Conservation (phyloP, 2,329 filamentous ascomycete species). For the Bipolaris sorokiniana region DNA sequence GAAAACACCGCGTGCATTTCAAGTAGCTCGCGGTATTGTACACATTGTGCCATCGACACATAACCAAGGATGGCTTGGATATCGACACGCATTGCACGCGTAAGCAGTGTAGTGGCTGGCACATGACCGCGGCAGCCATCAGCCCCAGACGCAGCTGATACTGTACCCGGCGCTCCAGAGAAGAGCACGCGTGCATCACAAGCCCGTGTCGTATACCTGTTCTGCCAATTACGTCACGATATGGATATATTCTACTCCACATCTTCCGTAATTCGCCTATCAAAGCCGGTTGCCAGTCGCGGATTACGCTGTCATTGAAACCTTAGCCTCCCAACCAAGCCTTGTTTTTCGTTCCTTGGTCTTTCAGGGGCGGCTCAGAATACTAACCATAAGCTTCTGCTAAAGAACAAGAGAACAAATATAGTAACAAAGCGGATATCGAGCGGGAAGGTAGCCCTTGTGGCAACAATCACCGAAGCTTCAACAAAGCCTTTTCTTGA, state of each 20-base stretch:
- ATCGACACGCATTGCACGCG: background rate
- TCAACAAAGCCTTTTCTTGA: no score
- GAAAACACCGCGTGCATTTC: background rate
- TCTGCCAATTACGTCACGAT: background rate
- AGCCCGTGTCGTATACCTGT: background rate
- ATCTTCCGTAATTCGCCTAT: background rate
- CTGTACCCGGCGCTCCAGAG: background rate
- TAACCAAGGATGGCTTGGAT: background rate
- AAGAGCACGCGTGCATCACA: background rate
- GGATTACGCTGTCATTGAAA: background rate
- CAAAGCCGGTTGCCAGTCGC: background rate
- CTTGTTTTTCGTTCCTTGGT: no score
- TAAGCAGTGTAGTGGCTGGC: background rate
- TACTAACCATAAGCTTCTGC: no score
- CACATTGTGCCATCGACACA: background rate
- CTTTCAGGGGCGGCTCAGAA: no score
- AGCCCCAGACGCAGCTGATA: background rate
- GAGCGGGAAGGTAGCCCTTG: no score
- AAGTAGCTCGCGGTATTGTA: background rate
- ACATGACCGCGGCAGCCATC: background rate
- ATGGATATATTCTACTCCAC: background rate
- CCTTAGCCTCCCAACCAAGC: background rate
- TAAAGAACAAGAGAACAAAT: no score
- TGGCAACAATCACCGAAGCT: no score
- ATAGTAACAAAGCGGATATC: no score